These are phyloP conservation scores for Akanthomyces muscarius DNA, from an alignment of 2,329 filamentous ascomycete species.

Conservation along the genomic window DNA sequence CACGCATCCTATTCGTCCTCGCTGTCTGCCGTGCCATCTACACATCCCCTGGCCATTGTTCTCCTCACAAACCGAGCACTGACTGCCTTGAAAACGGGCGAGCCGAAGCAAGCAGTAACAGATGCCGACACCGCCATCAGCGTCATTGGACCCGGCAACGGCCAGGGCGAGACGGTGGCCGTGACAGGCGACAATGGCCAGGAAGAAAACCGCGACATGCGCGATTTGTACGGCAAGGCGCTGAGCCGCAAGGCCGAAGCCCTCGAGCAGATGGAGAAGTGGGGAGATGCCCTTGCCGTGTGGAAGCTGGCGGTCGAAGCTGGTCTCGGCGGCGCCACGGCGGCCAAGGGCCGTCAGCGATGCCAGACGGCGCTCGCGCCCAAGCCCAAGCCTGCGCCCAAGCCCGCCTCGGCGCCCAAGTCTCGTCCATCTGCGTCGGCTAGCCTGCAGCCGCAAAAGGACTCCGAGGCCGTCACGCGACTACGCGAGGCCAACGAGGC, in stretches of 20 bases:
- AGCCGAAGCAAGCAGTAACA: conserved; percentile 78
- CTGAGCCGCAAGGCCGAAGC: conserved; percentile 93
- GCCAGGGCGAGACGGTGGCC: conserved; percentile 75
- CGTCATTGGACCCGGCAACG: conserved; percentile 74
- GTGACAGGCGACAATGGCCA: conserved; percentile 55
- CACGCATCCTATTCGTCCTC: conserved; percentile 79
- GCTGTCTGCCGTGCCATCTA: conserved; percentile 66
- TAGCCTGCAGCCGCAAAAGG: conserved; percentile 42
- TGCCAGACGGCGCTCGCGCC: conserved; percentile 83
- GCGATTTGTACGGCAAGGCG: conserved; percentile 88
- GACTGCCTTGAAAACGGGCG: conserved; percentile 85
- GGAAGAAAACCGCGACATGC: conserved; percentile 75
- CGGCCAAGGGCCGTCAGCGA: conserved; percentile 78
- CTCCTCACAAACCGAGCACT: conserved; percentile 87
- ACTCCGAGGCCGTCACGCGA: conserved; percentile 74
- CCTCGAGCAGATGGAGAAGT: conserved; percentile 91
- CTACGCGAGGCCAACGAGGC: conserved; percentile 81
- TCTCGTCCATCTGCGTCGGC: conserved; percentile 39
- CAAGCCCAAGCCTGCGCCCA: conserved; percentile 51
- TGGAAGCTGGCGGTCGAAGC: conserved; percentile 83
- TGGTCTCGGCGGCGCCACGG: conserved; percentile 79
- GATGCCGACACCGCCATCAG: conserved; percentile 79
- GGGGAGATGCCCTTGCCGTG: conserved; percentile 73
- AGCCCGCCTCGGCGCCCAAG: conserved; percentile 35
- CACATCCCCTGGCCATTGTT: conserved; percentile 82